Evolutionary conservation across 2,329 filamentous ascomycete species (phyloP), one percentile per base, ranked within the genome.

Genomic region (Alternaria dauci): DNA sequence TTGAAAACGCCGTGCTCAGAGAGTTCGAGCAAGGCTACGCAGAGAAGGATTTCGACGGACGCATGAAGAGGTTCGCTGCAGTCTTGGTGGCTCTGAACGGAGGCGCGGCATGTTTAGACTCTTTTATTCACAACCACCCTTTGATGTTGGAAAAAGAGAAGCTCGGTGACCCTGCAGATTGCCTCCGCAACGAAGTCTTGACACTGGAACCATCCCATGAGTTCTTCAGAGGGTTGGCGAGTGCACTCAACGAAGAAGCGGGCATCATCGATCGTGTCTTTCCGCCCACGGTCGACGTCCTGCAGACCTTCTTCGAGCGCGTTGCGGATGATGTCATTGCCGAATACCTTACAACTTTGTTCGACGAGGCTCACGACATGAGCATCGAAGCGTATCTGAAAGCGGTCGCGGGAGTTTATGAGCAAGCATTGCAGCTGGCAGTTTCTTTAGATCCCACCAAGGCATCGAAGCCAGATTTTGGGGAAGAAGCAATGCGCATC

Each of bases 11-110:
- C 4, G 94, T 96, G 4, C 81, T 97, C 52, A 87, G 91, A 50
- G 95, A 99, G 76, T 99, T 99, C 69, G 91, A 96, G 78, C 91
- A 95, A 66, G 95, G 93, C 4, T 96, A 96, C 68, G 92, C 95
- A 76, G 89, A 88, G 43, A 91, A 91, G 81, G 94, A 99, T 76
- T 88, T 96, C 55, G 91, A 96, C 66, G 93, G 92, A 2, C 86
- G 89, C 55, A 97, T 98, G 94, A 88, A 86, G 68, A 88, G 91
- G 72, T 98, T 97, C 78, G 94, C 94, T 2, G 88, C 93, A 69
- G 93, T 99, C 16, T 81, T 99, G 58, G 88, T 91, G 59, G 86
- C 87, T 2, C 83, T 99, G 44, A 96, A 96, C 75, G 93, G 92
- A 26, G 93, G 93, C 16, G 84, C 85, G 41, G 89, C 90, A 14